These are phyloP conservation scores for Sporothrix euskadiensis DNA, from an alignment of 2,329 filamentous ascomycete genomes.

Conservation along the genomic window DNA sequence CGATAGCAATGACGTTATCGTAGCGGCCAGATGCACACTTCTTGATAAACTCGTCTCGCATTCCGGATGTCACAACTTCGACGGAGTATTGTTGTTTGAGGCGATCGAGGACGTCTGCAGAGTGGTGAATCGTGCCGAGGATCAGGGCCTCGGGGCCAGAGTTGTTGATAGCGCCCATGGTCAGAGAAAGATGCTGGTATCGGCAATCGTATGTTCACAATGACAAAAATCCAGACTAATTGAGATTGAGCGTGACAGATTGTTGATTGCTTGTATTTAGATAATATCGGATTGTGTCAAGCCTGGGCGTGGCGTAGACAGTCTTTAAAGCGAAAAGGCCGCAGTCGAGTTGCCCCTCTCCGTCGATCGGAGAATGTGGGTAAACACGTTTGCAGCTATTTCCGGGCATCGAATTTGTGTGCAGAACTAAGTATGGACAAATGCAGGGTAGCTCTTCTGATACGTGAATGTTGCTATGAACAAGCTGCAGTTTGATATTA, in stretches of 20 bases:
- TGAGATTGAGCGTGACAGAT: neutral
- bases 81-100: slow-evolving; percentile 47
- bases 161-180: slow-evolving; percentile 27
- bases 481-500: neutral
- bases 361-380: neutral
- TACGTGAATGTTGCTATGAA: neutral
- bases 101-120: slow-evolving; percentile 39
- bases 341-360: neutral
- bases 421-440: neutral
- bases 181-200: slow-evolving; percentile 34
- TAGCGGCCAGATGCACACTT: slow-evolving; percentile 15
- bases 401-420: neutral
- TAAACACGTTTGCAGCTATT: neutral
- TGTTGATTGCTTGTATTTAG: neutral
- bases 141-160: neutral
- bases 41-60: slow-evolving; percentile 1
- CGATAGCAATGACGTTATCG: slow-evolving; percentile 21
- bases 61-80: slow-evolving; percentile 54
- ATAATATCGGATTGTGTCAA: neutral
- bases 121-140: slow-evolving; percentile 11
- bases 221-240: neutral
- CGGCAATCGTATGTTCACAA: neutral
- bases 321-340: neutral
- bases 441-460: neutral
- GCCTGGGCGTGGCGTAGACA: neutral